phyloP scores from a whole-genome alignment of 2,329 filamentous ascomycete genomes.

The Dothiorella sarmentorum region DNA sequence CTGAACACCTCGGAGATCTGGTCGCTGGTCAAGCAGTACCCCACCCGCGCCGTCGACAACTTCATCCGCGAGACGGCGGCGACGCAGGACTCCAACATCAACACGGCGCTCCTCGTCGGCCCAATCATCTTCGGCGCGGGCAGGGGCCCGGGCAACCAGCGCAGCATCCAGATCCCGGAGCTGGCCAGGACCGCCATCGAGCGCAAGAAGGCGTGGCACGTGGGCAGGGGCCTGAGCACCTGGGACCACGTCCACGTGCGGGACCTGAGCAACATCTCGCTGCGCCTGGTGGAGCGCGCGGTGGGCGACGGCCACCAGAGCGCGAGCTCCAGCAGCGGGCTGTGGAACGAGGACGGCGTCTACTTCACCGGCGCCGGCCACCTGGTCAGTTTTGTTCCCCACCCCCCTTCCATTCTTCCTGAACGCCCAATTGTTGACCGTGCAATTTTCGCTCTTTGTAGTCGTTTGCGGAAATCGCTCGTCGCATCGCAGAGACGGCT shows the following conservation, averaged over 20 bases:
- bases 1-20: conserved; percentile 55
- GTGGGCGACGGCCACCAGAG: too few species aligned
- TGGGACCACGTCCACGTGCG: conserved; percentile 59
- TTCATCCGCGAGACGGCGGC: conserved; percentile 53
- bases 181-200: conserved; percentile 51
- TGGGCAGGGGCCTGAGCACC: conserved; percentile 55
- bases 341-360: conserved; percentile 63
- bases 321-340: conserved; percentile 26
- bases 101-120: conserved; percentile 56
- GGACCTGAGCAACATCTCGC: conserved; percentile 56
- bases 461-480: conserved; percentile 45
- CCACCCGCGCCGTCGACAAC: conserved; percentile 67
- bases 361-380: conserved; percentile 63
- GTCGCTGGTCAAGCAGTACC: conserved; percentile 53
- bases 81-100: not conserved
- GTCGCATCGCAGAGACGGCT: conserved; percentile 37
- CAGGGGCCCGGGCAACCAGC: conserved; percentile 54
- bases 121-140: conserved; percentile 61
- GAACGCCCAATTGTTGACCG: too few species aligned
- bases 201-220: conserved; percentile 49
- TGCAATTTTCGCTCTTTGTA: too few species aligned
- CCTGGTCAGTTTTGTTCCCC: conserved; percentile 58
- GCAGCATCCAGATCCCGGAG: conserved; percentile 56
- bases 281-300: conserved; percentile 55
- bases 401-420: too few species aligned